Evolutionary conservation across 1,284 basidiomycete species (phyloP).

Genomic region (Cutaneotrichosporon dermatis): DNA sequence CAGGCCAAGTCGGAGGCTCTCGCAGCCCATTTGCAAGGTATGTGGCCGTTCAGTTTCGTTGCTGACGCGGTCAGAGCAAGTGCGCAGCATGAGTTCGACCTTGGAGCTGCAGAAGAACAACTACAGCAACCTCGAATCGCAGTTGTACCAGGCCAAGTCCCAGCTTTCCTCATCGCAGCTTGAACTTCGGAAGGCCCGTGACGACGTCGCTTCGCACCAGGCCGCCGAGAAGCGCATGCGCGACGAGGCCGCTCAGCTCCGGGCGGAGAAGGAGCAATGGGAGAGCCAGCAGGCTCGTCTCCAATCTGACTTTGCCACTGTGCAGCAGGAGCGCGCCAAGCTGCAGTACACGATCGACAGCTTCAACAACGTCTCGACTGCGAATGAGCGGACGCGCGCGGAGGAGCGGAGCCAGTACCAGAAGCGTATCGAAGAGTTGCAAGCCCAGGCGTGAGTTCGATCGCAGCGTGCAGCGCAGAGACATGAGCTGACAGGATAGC

Average conservation of each 20-base stretch:
- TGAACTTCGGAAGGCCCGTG: constrained; percentile 38
- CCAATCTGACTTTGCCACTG: constrained; percentile 73
- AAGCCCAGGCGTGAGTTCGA: constrained; percentile 65
- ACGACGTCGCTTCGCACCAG: constrained; percentile 48
- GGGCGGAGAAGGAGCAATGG: constrained; percentile 88
- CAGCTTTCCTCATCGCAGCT: constrained; percentile 33
- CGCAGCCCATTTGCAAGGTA: constrained; percentile 66
- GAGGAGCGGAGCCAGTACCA: constrained; percentile 77
- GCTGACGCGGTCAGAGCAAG: constrained; percentile 40
- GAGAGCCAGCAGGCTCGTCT: constrained; percentile 73
- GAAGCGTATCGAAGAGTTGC: constrained; percentile 69
- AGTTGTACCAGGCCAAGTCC: constrained; percentile 35
- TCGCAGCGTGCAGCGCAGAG: background rate
- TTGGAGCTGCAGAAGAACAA: constrained; percentile 44
- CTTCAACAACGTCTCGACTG: constrained; percentile 81
- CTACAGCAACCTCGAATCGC: constrained; percentile 32
- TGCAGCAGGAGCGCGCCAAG: constrained; percentile 74
- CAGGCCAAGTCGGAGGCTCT: constrained; percentile 77
- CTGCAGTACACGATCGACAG: constrained; percentile 81
- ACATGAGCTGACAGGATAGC: constrained; percentile 55
- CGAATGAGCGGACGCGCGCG: constrained; percentile 73
- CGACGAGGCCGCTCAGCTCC: constrained; percentile 76
- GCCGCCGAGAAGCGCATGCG: constrained; percentile 69
- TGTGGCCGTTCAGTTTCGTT: constrained; percentile 24
- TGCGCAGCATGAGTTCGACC: constrained; percentile 41